phyloP scores from a whole-genome alignment of 371 early-diverging fungal genomes.

The Rhizopus delemar region DNA sequence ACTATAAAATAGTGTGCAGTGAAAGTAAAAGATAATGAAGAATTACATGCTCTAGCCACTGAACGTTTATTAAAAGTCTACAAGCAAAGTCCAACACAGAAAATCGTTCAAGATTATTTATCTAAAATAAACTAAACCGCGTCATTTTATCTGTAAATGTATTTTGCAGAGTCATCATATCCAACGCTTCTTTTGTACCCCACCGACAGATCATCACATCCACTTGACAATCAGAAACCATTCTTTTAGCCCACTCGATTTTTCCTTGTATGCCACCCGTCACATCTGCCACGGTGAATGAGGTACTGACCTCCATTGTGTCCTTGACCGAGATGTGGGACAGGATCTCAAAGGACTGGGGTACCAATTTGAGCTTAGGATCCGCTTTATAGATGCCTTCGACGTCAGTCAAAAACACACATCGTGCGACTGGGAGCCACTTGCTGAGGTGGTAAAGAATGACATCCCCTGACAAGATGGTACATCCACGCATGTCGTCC shows the following conservation, averaged over 20 bases:
- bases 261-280: slow-evolving; percentile 55
- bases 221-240: slow-evolving; percentile 23
- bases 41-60: slow-evolving; percentile 63
- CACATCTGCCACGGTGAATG: slow-evolving; percentile 30
- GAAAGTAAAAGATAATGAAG: slow-evolving; percentile 28
- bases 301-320: neutral
- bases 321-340: slow-evolving; percentile 3
- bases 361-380: slow-evolving; percentile 30
- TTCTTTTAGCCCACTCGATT: slow-evolving; percentile 40
- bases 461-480: slow-evolving; percentile 53
- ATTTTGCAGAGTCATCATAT: slow-evolving; percentile 25
- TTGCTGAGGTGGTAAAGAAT: slow-evolving; percentile 41
- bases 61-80: slow-evolving; percentile 60
- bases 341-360: slow-evolving; percentile 9
- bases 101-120: slow-evolving; percentile 37
- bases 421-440: slow-evolving; percentile 32
- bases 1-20: slow-evolving; percentile 50
- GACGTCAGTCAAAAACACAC: slow-evolving; percentile 55
- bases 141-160: slow-evolving; percentile 5
- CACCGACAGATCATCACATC: slow-evolving; percentile 38
- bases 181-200: slow-evolving; percentile 27
- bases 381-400: slow-evolving; percentile 45
- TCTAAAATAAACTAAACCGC: slow-evolving; percentile 13
- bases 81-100: slow-evolving; percentile 22
- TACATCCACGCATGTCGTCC: slow-evolving; percentile 38